Evolutionary conservation across 192 early-diverging fungal species (phyloP).

Genomic region (Diversispora eburnea): DNA sequence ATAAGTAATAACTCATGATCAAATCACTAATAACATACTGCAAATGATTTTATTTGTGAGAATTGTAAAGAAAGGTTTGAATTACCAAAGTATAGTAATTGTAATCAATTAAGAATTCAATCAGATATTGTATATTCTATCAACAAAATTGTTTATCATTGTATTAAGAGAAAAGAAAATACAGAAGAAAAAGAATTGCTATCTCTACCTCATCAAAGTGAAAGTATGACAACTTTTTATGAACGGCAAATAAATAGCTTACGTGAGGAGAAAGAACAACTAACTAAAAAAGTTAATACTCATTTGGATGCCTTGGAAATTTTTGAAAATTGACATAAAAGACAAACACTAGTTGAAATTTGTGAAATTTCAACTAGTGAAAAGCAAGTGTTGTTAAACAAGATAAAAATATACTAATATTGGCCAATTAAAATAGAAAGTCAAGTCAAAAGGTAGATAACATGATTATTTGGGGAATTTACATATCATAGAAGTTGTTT

Average conservation of each 20-base stretch:
- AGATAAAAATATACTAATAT: too few species aligned
- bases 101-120: constrained; percentile 25
- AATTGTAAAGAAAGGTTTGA: constrained; percentile 26
- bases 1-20: constrained; percentile 24
- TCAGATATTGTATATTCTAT: constrained; percentile 21
- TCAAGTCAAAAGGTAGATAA: too few species aligned
- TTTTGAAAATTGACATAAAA: too few species aligned
- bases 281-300: too few species aligned
- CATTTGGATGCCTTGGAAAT: too few species aligned
- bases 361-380: too few species aligned
- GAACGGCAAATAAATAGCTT: constrained; percentile 13
- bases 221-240: constrained; percentile 17
- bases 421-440: too few species aligned
- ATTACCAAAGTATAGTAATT: constrained; percentile 25
- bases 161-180: constrained; percentile 23
- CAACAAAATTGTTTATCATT: constrained; percentile 23
- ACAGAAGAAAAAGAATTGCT: constrained; percentile 19
- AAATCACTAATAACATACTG: constrained; percentile 27
- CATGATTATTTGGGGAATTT: too few species aligned
- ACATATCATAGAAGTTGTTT: too few species aligned
- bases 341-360: too few species aligned
- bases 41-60: constrained; percentile 30
- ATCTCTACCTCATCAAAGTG: constrained; percentile 15
- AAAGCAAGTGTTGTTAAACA: too few species aligned
- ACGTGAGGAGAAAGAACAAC: constrained; percentile 8